Evolutionary conservation across 2,329 filamentous ascomycete genomes (phyloP), one percentile per base, ranked within the genome.

Genomic region (Sporothrix mexicana): DNA sequence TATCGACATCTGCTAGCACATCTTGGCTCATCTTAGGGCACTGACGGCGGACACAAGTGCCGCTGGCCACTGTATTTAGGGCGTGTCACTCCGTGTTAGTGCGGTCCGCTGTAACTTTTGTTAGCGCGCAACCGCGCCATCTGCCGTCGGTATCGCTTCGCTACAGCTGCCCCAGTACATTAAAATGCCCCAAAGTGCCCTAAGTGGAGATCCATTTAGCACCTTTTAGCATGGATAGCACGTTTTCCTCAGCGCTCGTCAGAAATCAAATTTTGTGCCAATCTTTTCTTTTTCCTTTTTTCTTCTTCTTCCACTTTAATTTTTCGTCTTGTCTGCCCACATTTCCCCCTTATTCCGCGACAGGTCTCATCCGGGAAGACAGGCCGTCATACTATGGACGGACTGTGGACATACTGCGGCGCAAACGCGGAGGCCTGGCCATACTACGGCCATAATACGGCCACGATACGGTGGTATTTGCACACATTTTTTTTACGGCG

Each of bases 101-200:
- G 59, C 59, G 59, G 59, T n/a, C 59, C 59, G 59, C 59, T 43
- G 36, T 62, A 43, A 62, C 36, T 41, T 64, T 41, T 23, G n/a
- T 36, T 45, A 62, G 45, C 59, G n/a, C 59, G n/a, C 59, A 23
- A 62, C 43, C 59, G n/a, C 59, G n/a, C 13, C 36, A 45, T 45
- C 17, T 64, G 30, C 59, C n/a, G 59, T 23, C 30, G 55, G 55
- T 57, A 57, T 57, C 59, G 59, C 59, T 62, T 2, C 36, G 25
- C 15, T 23, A 12, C 55, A 61, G 30, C 57, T 41, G 57, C 59
- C 59, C 30, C 59, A 61, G 30, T n/a, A 6, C 15, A 15, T 59
- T 59, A 59, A 36, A 6, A 30, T 41, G 57, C 23, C 30, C 9
- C 20, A 45, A 62, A 43, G 8, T 23, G 36, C 41, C 59, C n/a